phyloP scores from a whole-genome alignment of 106 monocot species.

The Acorus calamus region DNA sequence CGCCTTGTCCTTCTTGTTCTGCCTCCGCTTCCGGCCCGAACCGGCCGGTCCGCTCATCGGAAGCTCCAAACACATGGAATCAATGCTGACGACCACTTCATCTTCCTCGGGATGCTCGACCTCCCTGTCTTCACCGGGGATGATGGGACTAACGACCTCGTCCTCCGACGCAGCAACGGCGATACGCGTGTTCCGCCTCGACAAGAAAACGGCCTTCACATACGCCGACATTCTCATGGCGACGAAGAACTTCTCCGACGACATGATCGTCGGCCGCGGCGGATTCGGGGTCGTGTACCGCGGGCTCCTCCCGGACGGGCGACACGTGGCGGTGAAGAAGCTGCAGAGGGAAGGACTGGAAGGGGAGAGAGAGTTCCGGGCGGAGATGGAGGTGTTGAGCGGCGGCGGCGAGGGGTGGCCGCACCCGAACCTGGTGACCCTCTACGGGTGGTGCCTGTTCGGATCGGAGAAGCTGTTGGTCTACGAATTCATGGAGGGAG shows the following conservation, averaged over 20 bases:
- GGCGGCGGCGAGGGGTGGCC: constrained; percentile 21
- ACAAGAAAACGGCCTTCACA: constrained; percentile 36
- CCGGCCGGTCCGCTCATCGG: constrained; percentile 1
- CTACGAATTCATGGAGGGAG: constrained; percentile 80
- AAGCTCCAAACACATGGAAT: constrained; percentile 9
- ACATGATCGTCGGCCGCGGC: constrained; percentile 48
- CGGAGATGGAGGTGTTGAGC: constrained; percentile 61
- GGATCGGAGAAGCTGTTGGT: constrained; percentile 48
- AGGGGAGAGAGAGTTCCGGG: constrained; percentile 61
- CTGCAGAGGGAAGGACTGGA: constrained; percentile 27
- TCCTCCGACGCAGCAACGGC: constrained; percentile 10
- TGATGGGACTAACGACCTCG: not conserved
- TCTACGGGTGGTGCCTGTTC: constrained; percentile 69
- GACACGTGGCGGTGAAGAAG: constrained; percentile 69
- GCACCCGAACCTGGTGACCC: constrained; percentile 69
- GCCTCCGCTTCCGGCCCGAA: constrained; percentile 6
- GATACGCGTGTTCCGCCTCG: constrained; percentile 28
- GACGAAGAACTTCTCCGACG: constrained; percentile 50
- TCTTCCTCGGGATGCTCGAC: not conserved
- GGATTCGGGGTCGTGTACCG: constrained; percentile 69
- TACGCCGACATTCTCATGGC: constrained; percentile 64
- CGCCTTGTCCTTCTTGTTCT: constrained; percentile 11
- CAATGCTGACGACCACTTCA: constrained; percentile 8
- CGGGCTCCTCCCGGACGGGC: constrained; percentile 52
- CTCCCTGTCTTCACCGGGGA: no score